These are phyloP conservation scores for Berberis vulgaris DNA, from an alignment of 164 flowering plant genomes.

Conservation along the genomic window DNA sequence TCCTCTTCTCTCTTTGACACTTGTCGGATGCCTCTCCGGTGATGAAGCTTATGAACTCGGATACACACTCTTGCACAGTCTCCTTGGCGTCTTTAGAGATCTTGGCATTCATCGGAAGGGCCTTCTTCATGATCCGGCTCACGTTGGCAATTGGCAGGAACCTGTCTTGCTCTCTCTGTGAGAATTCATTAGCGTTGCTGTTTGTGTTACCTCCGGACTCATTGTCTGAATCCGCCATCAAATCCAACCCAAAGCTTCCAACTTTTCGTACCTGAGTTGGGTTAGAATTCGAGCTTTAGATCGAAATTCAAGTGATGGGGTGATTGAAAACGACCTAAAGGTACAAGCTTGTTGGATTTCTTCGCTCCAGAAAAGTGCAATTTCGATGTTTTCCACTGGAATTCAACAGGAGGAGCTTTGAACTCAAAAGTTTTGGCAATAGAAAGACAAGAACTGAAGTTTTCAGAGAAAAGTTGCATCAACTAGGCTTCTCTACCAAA, in stretches of 20 bases:
- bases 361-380: too few relatives aligned
- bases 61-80: conserved; percentile 61
- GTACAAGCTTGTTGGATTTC: too few relatives aligned
- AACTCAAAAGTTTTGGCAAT: too few relatives aligned
- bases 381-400: too few relatives aligned
- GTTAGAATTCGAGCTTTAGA: neutral
- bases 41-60: conserved; percentile 60
- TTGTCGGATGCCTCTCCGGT: conserved; percentile 61
- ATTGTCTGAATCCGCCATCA: conserved; percentile 52
- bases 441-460: too few relatives aligned
- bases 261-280: neutral
- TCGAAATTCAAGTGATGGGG: neutral
- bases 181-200: conserved; percentile 23
- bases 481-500: too few relatives aligned
- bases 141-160: conserved; percentile 58
- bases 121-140: conserved; percentile 57
- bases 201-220: conserved; percentile 34
- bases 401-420: too few relatives aligned
- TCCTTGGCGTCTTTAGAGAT: conserved; percentile 61
- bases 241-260: neutral
- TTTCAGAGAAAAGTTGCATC: too few relatives aligned
- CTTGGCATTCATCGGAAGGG: conserved; percentile 52
- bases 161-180: conserved; percentile 49
- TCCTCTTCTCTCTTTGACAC: conserved; percentile 55
- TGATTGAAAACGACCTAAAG: neutral